Percentiles rank a stretch among this genome's conserved stretches.
phyloP scores from a whole-genome alignment of 345 rosid species.

The Rhizophora mangle region DNA sequence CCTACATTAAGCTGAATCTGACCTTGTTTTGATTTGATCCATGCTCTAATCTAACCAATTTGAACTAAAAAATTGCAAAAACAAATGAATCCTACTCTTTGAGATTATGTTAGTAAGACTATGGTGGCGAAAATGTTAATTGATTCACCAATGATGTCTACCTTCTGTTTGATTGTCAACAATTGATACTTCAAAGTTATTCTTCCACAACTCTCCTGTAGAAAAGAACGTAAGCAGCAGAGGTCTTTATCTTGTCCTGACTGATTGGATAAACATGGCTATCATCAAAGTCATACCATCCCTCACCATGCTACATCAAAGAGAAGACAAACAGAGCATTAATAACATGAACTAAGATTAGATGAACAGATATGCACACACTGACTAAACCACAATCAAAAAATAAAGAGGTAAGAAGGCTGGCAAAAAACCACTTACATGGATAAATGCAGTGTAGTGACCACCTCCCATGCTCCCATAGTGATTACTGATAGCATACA shows the following conservation, averaged over 20 bases:
- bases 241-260: constrained; percentile 82
- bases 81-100: constrained; percentile 33
- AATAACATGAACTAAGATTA: not conserved
- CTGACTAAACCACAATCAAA: not conserved
- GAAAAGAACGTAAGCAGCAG: constrained; percentile 96
- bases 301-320: constrained; percentile 73
- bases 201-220: constrained; percentile 72
- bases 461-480: constrained; percentile 98
- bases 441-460: constrained; percentile 96
- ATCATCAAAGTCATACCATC: constrained; percentile 95
- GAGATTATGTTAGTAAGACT: constrained; percentile 14
- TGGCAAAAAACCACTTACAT: constrained; percentile 54
- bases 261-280: constrained; percentile 66
- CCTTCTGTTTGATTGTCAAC: constrained; percentile 14
- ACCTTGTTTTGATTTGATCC: constrained; percentile 6
- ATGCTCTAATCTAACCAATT: constrained; percentile 11
- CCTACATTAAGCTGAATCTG: constrained; percentile 17
- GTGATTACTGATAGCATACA: constrained; percentile 95
- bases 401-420: not conserved
- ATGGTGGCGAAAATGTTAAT: constrained; percentile 26
- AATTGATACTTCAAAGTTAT: constrained; percentile 13
- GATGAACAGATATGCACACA: not conserved
- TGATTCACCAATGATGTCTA: constrained; percentile 17
- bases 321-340: constrained; percentile 7
- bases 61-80: constrained; percentile 22